These are phyloP conservation scores for Boletus pseudopeckii DNA, from an alignment of 768 basidiomycete species.

Conservation along the genomic window DNA sequence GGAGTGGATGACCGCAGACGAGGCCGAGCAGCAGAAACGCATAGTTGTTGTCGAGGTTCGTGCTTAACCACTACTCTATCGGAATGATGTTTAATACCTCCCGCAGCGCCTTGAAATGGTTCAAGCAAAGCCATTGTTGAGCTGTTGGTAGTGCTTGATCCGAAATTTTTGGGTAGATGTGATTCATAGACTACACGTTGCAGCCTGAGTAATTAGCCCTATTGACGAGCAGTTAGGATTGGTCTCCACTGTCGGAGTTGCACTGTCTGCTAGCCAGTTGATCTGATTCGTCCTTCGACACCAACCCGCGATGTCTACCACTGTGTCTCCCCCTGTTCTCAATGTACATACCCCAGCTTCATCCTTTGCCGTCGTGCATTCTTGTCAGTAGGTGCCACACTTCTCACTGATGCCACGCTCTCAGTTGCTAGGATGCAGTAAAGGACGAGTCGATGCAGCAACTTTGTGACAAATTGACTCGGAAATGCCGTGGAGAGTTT, in stretches of 20 bases:
- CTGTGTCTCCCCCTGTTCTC: conserved; percentile 44
- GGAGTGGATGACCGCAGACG: conserved; percentile 45
- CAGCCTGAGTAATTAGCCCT: neutral
- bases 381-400: conserved; percentile 45
- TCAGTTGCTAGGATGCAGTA: conserved; percentile 40
- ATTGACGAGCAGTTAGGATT: neutral
- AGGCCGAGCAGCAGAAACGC: conserved; percentile 44
- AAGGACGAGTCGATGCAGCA: conserved; percentile 61
- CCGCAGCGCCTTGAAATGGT: conserved; percentile 70
- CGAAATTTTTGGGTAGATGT: neutral
- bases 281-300: neutral
- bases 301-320: conserved; percentile 23
- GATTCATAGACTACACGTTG: conserved; percentile 3
- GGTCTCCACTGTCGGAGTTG: conserved; percentile 2
- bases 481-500: conserved; percentile 59
- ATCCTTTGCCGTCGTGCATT: conserved; percentile 75
- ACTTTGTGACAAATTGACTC: conserved; percentile 68
- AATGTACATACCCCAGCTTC: conserved; percentile 74
- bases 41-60: conserved; percentile 72
- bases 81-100: conserved; percentile 1
- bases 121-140: conserved; percentile 63
- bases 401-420: conserved; percentile 2
- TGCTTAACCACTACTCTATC: neutral
- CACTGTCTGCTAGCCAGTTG: neutral
- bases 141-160: conserved; percentile 55